phyloP scores from a whole-genome alignment of 768 basidiomycete genomes.

The Termitomyces titanicus region DNA sequence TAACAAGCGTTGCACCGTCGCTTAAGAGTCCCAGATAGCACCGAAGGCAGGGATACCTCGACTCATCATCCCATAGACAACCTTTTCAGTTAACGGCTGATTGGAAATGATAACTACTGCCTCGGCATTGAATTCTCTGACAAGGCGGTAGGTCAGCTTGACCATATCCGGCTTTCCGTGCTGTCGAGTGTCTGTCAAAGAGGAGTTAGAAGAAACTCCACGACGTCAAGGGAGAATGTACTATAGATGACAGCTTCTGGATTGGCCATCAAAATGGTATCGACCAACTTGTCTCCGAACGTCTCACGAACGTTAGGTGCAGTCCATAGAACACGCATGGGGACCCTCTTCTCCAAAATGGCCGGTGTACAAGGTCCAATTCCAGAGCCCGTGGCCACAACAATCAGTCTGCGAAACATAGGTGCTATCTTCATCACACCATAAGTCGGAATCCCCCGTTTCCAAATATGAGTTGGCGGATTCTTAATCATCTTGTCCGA shows the following conservation, averaged over 20 bases:
- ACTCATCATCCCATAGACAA: slow-evolving; percentile 60
- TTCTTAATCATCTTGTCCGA: slow-evolving; percentile 48
- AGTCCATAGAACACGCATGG: slow-evolving; percentile 57
- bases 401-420: slow-evolving; percentile 50
- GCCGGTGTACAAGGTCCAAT: slow-evolving; percentile 60
- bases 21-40: slow-evolving; percentile 51
- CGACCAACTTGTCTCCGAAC: slow-evolving; percentile 59
- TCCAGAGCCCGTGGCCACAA: slow-evolving; percentile 61
- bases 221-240: too few species aligned
- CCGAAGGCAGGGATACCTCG: slow-evolving; percentile 58
- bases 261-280: slow-evolving; percentile 46
- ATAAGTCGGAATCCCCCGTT: slow-evolving; percentile 54
- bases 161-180: slow-evolving; percentile 51
- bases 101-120: slow-evolving; percentile 63
- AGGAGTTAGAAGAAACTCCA: background rate
- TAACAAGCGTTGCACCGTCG: too few species aligned
- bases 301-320: slow-evolving; percentile 58
- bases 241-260: slow-evolving; percentile 51
- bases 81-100: slow-evolving; percentile 51
- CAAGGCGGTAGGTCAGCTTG: slow-evolving; percentile 41
- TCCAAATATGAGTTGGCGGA: slow-evolving; percentile 54
- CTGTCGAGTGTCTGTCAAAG: slow-evolving; percentile 35
- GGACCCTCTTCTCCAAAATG: slow-evolving; percentile 47
- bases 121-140: slow-evolving; percentile 45
- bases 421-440: slow-evolving; percentile 54